Base-by-base conservation (phyloP, 208 protist genomes). In the Trypanosoma boissoni region DNA sequence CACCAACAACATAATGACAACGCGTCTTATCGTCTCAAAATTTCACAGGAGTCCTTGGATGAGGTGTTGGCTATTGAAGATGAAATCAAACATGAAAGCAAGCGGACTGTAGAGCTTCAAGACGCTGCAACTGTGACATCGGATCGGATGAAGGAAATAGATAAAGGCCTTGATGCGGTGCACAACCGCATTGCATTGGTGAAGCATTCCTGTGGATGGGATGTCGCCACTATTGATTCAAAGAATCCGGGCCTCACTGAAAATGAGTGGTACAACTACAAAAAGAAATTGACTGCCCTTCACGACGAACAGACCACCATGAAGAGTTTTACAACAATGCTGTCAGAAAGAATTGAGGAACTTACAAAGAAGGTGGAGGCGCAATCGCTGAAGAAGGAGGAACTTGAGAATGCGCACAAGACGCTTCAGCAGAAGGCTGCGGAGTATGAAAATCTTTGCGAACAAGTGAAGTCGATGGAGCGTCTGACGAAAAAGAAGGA, bases 401-500 rank as follows among this genome's bases (percentile, higher is more conserved):
- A 81, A 23, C 79, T 86, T n/a, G 60, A 59, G 1, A 72, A 76
- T 49, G 79, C 87, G 0, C 70, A 85, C 31, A 60, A 81, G 57
- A 60, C 61, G 41, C 56, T 91, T 57, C 62, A 55, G 45, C 42
- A 81, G 58, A 51, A 78, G 46, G 67, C 65, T 45, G 44, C 34
- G 3, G 36, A 76, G 36, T 68, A 84, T 48, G 49, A 64, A 48
- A 62, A 76, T 51, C 49, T 80, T 48, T 18, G 58, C n/a, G 75
- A 79, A 27, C 48, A 94, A 65, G 56, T 88, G 7, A 80, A 73
- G 64, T 86, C 75, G 26, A 73, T 77, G 52, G 73, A 90, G 68
- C 87, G 81, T 9, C 72, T 94, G 12, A 68, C 70, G 41, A 88
- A 90, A 68, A 91, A 88, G 64, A 94, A 90, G 66, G 83, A 94